A percentile compares a stretch with the other conserved stretches of the same genome.
phyloP scores from a whole-genome alignment of 306 rosid genomes.

The Pueraria montana region DNA sequence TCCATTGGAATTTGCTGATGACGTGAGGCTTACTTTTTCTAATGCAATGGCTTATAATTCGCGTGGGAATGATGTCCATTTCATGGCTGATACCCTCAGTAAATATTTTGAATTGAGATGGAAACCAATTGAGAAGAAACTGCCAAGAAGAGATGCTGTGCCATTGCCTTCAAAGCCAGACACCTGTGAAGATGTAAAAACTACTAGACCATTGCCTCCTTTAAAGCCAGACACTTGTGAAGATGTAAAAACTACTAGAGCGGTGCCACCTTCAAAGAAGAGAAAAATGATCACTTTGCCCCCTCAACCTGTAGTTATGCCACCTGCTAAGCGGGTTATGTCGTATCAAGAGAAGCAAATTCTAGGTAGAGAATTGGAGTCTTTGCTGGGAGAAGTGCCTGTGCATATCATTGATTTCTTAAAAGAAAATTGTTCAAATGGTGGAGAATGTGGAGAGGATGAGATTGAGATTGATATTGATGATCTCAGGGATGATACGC shows the following conservation, averaged over 20 bases:
- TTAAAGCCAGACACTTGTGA: constrained; percentile 6
- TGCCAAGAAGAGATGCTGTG: constrained; percentile 51
- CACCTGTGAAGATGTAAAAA: too few species aligned
- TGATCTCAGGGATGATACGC: constrained; percentile 71
- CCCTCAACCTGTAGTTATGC: constrained; percentile 53
- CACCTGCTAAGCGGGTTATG: constrained; percentile 66
- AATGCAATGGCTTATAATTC: constrained; percentile 89
- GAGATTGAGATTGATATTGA: constrained; percentile 84
- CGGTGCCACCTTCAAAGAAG: constrained; percentile 66
- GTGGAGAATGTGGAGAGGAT: constrained; percentile 70
- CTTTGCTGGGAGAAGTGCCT: constrained; percentile 71
- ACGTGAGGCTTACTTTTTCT: constrained; percentile 74
- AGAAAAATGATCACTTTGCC: constrained; percentile 59
- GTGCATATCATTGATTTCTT: constrained; percentile 68
- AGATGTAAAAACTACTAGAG: constrained; percentile 53
- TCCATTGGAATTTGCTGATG: constrained; percentile 67
- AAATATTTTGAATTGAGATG: constrained; percentile 77
- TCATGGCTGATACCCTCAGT: constrained; percentile 72
- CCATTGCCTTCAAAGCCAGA: too few species aligned
- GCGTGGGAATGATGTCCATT: constrained; percentile 61
- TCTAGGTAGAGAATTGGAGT: constrained; percentile 69
- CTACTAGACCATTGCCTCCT: too few species aligned
- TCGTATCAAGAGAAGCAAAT: constrained; percentile 61
- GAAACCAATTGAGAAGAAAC: constrained; percentile 79
- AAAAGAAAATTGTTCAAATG: constrained; percentile 68